Conservation (phyloP, 208 protist genomes). For the Trypanosoma grayi region DNA sequence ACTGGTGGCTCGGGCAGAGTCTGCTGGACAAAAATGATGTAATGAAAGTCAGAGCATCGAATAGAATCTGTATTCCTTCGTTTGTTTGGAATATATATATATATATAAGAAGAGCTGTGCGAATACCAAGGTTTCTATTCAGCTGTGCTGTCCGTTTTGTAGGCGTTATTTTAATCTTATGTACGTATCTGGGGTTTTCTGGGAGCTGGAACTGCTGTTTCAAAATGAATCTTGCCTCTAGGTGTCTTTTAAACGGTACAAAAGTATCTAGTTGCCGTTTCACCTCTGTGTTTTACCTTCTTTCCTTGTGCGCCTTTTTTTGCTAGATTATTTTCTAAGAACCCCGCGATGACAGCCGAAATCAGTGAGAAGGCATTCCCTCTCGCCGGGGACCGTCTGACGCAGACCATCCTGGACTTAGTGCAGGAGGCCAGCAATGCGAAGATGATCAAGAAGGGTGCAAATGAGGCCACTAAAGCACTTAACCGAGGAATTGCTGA, state of each 20-base stretch:
- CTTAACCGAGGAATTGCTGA: conserved; percentile 99
- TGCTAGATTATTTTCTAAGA: not conserved
- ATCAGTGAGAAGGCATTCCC: conserved; percentile 99
- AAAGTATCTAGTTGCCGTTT: too few species aligned
- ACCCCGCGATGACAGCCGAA: conserved; percentile 76
- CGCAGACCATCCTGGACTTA: conserved; percentile 96
- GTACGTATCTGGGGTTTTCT: too few species aligned
- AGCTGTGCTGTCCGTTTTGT: too few species aligned
- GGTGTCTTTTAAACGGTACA: too few species aligned
- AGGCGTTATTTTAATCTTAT: too few species aligned
- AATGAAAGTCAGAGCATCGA: too few species aligned
- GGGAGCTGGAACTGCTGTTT: too few species aligned
- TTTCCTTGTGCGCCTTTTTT: not conserved
- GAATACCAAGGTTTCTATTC: not conserved
- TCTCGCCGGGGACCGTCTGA: conserved; percentile 95
- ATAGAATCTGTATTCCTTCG: too few species aligned
- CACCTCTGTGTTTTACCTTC: too few species aligned
- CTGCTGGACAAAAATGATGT: conserved; percentile 3
- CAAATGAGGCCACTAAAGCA: conserved; percentile 99
- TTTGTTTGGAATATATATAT: too few species aligned
- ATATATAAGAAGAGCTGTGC: too few species aligned
- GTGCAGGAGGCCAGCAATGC: conserved; percentile 97
- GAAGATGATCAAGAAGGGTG: conserved; percentile 99
- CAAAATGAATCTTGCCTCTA: too few species aligned
- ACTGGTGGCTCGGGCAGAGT: conserved; percentile 19